phyloP scores from a whole-genome alignment of 176 grass and related monocot species.

The Urochloa ruziziensis region DNA sequence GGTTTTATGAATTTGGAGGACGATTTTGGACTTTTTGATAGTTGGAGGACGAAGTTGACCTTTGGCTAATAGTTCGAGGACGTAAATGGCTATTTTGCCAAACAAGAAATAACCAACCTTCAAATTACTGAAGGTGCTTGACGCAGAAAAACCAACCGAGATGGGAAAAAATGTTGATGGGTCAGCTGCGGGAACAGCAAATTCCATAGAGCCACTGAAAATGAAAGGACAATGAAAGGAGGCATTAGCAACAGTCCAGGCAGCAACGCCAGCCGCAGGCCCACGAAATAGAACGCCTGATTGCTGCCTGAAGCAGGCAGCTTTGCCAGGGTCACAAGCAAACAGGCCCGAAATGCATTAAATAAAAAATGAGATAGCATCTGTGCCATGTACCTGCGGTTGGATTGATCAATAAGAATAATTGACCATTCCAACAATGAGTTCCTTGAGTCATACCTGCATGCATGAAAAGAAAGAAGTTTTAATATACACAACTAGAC shows the following conservation, averaged over 20 bases:
- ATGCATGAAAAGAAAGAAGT: conserved; percentile 17
- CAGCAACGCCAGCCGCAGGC: no score
- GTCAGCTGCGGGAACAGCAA: conserved; percentile 69
- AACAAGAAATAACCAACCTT: conserved; percentile 58
- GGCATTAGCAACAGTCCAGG: conserved; percentile 1
- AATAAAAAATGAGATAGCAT: not conserved
- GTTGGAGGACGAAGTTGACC: no score
- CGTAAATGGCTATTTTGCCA: no score
- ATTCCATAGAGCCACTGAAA: conserved; percentile 89
- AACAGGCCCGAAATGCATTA: conserved; percentile 5
- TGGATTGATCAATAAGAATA: conserved; percentile 84
- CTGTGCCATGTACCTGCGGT: conserved; percentile 57
- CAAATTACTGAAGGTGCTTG: conserved; percentile 71
- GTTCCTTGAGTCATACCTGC: conserved; percentile 82
- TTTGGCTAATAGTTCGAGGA: no score
- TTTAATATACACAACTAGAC: not conserved
- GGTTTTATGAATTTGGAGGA: no score
- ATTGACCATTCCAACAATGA: conserved; percentile 80
- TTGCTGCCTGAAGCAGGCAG: no score
- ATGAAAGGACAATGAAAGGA: conserved; percentile 24
- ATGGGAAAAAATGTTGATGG: conserved; percentile 81
- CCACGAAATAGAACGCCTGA: no score
- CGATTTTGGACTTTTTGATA: no score
- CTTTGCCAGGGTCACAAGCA: no score
- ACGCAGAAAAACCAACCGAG: conserved; percentile 65